phyloP scores from a whole-genome alignment of 148 eudicot genomes.

The Arctostaphylos glauca region DNA sequence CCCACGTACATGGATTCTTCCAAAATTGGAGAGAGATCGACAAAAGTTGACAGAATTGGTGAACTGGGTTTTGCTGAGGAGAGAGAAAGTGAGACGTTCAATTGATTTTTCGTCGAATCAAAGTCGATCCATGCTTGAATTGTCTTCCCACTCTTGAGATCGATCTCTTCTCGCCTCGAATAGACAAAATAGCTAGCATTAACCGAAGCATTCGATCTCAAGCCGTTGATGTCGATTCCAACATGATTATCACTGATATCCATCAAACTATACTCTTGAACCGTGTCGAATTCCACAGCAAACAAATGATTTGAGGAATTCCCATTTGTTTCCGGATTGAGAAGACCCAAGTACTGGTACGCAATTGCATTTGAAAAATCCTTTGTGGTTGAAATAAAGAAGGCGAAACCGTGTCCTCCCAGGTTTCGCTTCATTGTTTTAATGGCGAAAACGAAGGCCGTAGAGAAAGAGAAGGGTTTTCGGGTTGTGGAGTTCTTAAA shows the following conservation, averaged over 20 bases:
- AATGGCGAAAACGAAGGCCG: constrained; percentile 34
- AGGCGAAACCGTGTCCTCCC: constrained; percentile 64
- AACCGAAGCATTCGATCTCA: constrained; percentile 24
- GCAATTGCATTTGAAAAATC: constrained; percentile 18
- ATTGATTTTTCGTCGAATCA: constrained; percentile 1
- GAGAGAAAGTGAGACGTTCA: constrained; percentile 28
- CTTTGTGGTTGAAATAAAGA: constrained; percentile 24
- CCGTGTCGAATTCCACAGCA: constrained; percentile 47
- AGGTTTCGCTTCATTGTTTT: constrained; percentile 38
- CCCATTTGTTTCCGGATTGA: constrained; percentile 17
- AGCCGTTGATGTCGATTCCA: constrained; percentile 35
- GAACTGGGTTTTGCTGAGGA: constrained; percentile 17
- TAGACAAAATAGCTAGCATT: constrained; percentile 14
- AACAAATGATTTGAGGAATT: constrained; percentile 30
- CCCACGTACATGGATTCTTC: constrained; percentile 31
- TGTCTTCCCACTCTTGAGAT: constrained; percentile 24
- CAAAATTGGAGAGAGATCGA: constrained; percentile 24
- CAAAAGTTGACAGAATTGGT: constrained; percentile 20
- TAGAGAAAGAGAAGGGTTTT: constrained; percentile 33
- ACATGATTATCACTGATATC: constrained; percentile 45
- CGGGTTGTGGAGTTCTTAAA: constrained; percentile 22
- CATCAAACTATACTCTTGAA: constrained; percentile 28
- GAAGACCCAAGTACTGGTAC: constrained; percentile 38
- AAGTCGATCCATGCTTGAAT: constrained; percentile 37
- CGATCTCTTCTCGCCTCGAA: constrained; percentile 1